A percentile compares a stretch with the other conserved stretches of the same genome.
phyloP scores from a whole-genome alignment of 805 yeast genomes.

The Zygosaccharomyces pseudorouxii region DNA sequence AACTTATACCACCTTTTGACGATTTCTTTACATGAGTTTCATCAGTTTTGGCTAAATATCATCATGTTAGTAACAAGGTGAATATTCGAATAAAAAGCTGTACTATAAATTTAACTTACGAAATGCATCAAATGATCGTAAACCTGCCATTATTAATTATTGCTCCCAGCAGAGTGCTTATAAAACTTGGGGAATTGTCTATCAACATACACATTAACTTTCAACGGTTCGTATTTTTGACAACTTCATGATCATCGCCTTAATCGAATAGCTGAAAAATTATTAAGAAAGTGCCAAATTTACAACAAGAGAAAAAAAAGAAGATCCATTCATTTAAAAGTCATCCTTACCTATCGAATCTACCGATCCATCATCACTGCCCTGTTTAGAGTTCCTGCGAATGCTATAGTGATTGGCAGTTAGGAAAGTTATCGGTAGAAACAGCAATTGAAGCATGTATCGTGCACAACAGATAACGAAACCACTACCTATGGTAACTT shows the following conservation, averaged over 20 bases:
- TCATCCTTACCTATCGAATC: conserved; percentile 1
- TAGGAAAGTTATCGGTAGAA: conserved; percentile 13
- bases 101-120: conserved; percentile 41
- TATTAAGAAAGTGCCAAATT: not conserved
- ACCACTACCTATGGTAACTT: conserved; percentile 20
- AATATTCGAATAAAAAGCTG: not conserved
- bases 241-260: not conserved
- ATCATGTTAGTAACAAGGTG: not conserved
- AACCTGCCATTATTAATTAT: conserved; percentile 27
- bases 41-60: conserved; percentile 53
- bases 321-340: not conserved
- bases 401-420: conserved; percentile 14
- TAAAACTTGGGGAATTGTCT: not conserved
- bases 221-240: not conserved
- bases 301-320: not conserved
- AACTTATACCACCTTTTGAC: conserved; percentile 69
- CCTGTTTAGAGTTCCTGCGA: conserved; percentile 5
- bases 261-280: not conserved
- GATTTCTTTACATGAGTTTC: conserved; percentile 70
- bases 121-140: conserved; percentile 66
- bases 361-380: conserved; percentile 1
- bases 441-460: conserved; percentile 14
- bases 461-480: conserved; percentile 20
- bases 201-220: not conserved
- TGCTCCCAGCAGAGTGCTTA: not conserved